Percentiles rank a stretch among this genome's conserved stretches.
Conservation (phyloP, 257 asterid species). For the Thymus quinquecostatus region DNA sequence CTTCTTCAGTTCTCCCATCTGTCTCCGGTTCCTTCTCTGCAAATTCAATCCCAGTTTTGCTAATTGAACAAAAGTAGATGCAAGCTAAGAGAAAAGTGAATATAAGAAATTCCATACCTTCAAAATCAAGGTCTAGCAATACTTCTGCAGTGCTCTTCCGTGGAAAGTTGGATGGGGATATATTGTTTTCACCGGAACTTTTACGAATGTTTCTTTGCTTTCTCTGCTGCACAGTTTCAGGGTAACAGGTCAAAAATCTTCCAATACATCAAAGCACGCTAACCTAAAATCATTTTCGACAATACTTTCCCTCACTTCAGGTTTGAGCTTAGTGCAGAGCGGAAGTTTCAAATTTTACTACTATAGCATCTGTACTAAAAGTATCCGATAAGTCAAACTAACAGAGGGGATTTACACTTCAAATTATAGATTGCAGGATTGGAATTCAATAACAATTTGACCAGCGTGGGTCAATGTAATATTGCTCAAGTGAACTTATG, state of each 20-base stretch:
- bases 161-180: constrained; percentile 29
- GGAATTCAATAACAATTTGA: not conserved
- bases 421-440: not conserved
- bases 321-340: not conserved
- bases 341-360: not conserved
- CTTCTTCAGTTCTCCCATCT: constrained; percentile 42
- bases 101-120: constrained; percentile 32
- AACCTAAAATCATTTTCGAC: not conserved
- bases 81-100: constrained; percentile 12
- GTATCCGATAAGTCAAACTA: not conserved
- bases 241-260: constrained; percentile 14
- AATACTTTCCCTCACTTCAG: not conserved
- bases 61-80: constrained; percentile 10
- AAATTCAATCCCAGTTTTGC: constrained; percentile 34
- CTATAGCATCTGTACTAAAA: not conserved
- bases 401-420: not conserved
- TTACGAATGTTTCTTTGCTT: constrained; percentile 39
- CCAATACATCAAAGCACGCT: constrained; percentile 16
- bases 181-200: constrained; percentile 26
- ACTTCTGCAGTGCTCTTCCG: constrained; percentile 35
- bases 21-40: constrained; percentile 48
- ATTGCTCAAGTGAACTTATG: not conserved
- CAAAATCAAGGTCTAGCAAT: constrained; percentile 30
- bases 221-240: constrained; percentile 48
- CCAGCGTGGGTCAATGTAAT: no score